Conservation (phyloP, 2,329 filamentous ascomycete genomes). For the Macrophomina pseudophaseolina region DNA sequence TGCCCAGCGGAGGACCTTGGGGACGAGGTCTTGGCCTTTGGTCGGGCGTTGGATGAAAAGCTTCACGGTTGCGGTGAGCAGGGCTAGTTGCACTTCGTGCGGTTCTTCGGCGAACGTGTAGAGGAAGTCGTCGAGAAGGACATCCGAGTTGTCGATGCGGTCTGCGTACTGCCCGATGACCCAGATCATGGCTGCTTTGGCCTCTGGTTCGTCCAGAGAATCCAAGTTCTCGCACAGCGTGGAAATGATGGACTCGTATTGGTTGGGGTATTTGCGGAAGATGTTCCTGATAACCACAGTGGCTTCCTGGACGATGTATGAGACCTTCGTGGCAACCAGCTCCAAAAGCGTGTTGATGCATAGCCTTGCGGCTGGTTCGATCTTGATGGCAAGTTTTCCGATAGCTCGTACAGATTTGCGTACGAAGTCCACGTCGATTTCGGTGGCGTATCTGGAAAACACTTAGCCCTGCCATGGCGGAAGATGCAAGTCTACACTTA, state of each 20-base stretch:
- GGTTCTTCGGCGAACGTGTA: conserved; percentile 94
- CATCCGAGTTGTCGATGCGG: conserved; percentile 95
- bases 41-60: conserved; percentile 96
- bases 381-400: conserved; percentile 98
- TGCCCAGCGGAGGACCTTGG: conserved; percentile 95
- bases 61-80: conserved; percentile 96
- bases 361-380: conserved; percentile 85
- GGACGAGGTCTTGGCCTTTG: conserved; percentile 90
- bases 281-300: conserved; percentile 99
- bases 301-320: conserved; percentile 98
- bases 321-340: conserved; percentile 95
- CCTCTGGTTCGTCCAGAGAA: conserved; percentile 94
- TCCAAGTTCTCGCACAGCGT: conserved; percentile 96
- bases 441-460: conserved; percentile 75
- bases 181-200: conserved; percentile 99
- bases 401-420: conserved; percentile 97
- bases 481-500: conserved; percentile 47
- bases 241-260: conserved; percentile 97
- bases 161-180: conserved; percentile 98
- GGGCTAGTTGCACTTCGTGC: conserved; percentile 90
- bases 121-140: conserved; percentile 90
- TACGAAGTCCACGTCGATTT: conserved; percentile 98
- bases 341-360: conserved; percentile 94
- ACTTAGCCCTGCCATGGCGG: conserved; percentile 29
- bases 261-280: conserved; percentile 98